Conservation (phyloP, 768 basidiomycete genomes). For the Boletus fagicola region DNA sequence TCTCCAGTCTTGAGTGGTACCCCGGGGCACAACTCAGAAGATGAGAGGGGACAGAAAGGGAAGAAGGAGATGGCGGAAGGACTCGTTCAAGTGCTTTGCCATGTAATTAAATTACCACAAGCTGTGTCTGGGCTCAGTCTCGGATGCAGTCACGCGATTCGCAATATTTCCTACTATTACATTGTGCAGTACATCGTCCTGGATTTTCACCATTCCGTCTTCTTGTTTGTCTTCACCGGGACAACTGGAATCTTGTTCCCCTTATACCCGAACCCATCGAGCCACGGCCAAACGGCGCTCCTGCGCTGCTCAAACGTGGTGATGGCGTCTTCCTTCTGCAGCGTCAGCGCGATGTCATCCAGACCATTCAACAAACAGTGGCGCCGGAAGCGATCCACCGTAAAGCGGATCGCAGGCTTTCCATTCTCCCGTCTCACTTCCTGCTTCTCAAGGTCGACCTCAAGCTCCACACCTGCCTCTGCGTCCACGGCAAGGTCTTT, state of each 20-base stretch:
- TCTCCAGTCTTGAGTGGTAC: not conserved
- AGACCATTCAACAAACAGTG: conserved; percentile 94
- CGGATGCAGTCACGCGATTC: conserved; percentile 22
- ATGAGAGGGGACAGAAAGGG: not conserved
- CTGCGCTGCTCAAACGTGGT: conserved; percentile 75
- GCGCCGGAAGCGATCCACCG: conserved; percentile 84
- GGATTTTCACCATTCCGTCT: conserved; percentile 68
- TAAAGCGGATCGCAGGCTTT: conserved; percentile 70
- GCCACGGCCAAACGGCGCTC: conserved; percentile 86
- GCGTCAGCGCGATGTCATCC: conserved; percentile 94
- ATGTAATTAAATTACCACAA: conserved; percentile 4
- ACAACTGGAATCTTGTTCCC: conserved; percentile 68
- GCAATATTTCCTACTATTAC: not conserved
- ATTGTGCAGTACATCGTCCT: not conserved
- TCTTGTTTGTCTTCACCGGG: conserved; percentile 38
- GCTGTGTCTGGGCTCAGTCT: conserved; percentile 10
- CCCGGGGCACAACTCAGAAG: not conserved
- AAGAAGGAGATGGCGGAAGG: not conserved
- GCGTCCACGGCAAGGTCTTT: conserved; percentile 74
- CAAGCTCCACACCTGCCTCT: conserved; percentile 68
- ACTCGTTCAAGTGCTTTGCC: conserved; percentile 5
- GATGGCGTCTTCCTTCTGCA: conserved; percentile 77
- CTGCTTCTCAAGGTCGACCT: conserved; percentile 81
- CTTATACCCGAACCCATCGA: conserved; percentile 92
- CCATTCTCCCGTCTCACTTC: conserved; percentile 76